Base-by-base conservation (phyloP, 2,329 filamentous ascomycete genomes). In the Septoria linicola region DNA sequence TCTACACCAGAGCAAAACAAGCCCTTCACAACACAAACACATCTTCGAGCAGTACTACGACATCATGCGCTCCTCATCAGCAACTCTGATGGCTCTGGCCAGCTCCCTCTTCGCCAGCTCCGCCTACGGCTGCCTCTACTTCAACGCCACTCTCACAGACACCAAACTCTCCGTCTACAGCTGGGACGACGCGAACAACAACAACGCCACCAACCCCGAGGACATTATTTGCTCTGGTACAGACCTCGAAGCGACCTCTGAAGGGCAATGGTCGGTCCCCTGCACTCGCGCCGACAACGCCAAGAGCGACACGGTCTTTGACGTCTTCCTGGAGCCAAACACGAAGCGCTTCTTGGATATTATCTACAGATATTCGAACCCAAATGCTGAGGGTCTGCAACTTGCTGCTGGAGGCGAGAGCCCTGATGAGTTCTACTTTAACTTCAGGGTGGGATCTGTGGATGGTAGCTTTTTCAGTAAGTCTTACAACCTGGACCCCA, bases 101-200 rank as follows among this genome's bases (percentile, higher is more conserved):
- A 48, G 41, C 30, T 51, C 52, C 16, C 47, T 54, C 17, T 46
- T 54, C 42, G 35, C 35, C 27, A 31, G 37, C 21, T 36, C 37
- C 4, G 49, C 44, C n/a, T 23, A 49, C 27, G 53, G 42, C n/a
- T 51, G 48, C 17, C 49, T 58, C 16, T 58, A 58, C 46, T 58
- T 58, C 52, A 58, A 53, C 23, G 55, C 55, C 41, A 58, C 52
- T 2, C 51, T 58, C 21, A 31, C 25, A 14, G 52, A 42, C 52
- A 53, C 40, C 41, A 53, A 37, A 31, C 45, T 58, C n/a, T 50
- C 49, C 14, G 55, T 58, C 21, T 35, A 51, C 52, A 51, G 45
- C 37, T 58, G 55, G 55, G 55, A 58, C 46, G 55, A 58, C 16
- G 43, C 47, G 11, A 58, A 58, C 45, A 58, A 58, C 49, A 54